A percentile compares a stretch with the other conserved stretches of the same genome.
phyloP scores from a whole-genome alignment of 768 basidiomycete genomes.

The Erythrobasidium yunnanense region DNA sequence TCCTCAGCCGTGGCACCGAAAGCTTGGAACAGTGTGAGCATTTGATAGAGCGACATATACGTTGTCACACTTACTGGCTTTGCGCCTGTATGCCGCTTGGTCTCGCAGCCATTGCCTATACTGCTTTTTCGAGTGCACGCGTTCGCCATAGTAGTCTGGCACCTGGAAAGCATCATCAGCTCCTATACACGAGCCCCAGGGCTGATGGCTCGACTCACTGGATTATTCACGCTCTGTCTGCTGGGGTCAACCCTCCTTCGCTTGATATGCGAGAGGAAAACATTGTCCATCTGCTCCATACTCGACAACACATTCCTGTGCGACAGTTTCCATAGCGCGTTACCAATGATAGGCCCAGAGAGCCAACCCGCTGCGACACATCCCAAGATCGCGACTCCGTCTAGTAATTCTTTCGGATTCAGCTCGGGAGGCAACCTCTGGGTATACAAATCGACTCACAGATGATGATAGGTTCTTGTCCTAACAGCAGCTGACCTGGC shows the following conservation, averaged over 20 bases:
- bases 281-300: constrained; percentile 35
- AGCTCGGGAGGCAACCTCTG: neutral
- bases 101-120: constrained; percentile 43
- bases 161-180: neutral
- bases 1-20: too few species aligned
- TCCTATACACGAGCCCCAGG: neutral
- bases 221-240: constrained; percentile 41
- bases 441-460: neutral
- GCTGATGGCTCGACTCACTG: neutral
- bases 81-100: constrained; percentile 34
- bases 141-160: constrained; percentile 30
- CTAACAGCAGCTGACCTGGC: constrained; percentile 29
- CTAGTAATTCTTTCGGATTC: neutral
- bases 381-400: constrained; percentile 32
- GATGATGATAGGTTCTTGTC: constrained; percentile 33
- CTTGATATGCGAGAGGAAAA: constrained; percentile 14
- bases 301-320: constrained; percentile 21
- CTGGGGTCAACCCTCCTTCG: constrained; percentile 39
- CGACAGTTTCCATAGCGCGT: constrained; percentile 28
- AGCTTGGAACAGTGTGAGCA: too few species aligned
- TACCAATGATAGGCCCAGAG: constrained; percentile 33
- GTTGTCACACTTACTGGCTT: constrained; percentile 19
- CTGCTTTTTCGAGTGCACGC: constrained; percentile 39
- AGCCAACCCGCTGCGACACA: constrained; percentile 36
- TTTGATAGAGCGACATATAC: too few species aligned